A percentile compares a stretch with the other conserved stretches of the same genome.
Conservation (phyloP, 2,329 filamentous ascomycete genomes). For the Allantophomopsis lycopodina region DNA sequence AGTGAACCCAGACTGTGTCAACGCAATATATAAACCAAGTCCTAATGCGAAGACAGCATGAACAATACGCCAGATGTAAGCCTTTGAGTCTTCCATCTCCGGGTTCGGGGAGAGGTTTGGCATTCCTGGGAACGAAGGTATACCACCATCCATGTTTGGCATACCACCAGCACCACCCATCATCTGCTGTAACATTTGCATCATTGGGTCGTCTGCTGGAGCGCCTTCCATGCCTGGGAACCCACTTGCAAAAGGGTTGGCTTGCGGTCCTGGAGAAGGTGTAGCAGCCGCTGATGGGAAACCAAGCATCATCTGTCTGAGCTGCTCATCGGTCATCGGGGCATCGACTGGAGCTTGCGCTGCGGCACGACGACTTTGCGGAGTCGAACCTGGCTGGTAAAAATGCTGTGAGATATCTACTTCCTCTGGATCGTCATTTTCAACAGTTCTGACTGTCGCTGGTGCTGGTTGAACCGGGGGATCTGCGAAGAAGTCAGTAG, state of each 20-base stretch:
- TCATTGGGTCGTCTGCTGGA: slow-evolving; percentile 46
- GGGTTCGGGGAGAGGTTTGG: slow-evolving; percentile 18
- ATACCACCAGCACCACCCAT: slow-evolving; percentile 28
- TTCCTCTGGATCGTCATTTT: slow-evolving; percentile 54
- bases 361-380: slow-evolving; percentile 2
- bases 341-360: too few species aligned
- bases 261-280: slow-evolving; percentile 13
- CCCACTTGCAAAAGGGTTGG: slow-evolving; percentile 18
- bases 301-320: slow-evolving; percentile 52
- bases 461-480: slow-evolving; percentile 20
- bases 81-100: slow-evolving; percentile 24
- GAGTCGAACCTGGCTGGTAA: slow-evolving; percentile 32
- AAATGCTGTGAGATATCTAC: slow-evolving; percentile 58
- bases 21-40: slow-evolving; percentile 56
- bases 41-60: slow-evolving; percentile 60
- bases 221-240: slow-evolving; percentile 16
- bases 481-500: slow-evolving; percentile 10
- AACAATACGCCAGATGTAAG: slow-evolving; percentile 55
- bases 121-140: slow-evolving; percentile 24
- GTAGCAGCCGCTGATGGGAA: slow-evolving; percentile 21
- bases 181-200: slow-evolving; percentile 66
- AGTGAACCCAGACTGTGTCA: slow-evolving; percentile 49
- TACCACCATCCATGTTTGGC: slow-evolving; percentile 10
- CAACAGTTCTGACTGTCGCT: slow-evolving; percentile 14
- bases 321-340: slow-evolving; percentile 38